Base-by-base conservation (phyloP, 768 basidiomycete species). In the Cantharellus cinnabarinus region DNA sequence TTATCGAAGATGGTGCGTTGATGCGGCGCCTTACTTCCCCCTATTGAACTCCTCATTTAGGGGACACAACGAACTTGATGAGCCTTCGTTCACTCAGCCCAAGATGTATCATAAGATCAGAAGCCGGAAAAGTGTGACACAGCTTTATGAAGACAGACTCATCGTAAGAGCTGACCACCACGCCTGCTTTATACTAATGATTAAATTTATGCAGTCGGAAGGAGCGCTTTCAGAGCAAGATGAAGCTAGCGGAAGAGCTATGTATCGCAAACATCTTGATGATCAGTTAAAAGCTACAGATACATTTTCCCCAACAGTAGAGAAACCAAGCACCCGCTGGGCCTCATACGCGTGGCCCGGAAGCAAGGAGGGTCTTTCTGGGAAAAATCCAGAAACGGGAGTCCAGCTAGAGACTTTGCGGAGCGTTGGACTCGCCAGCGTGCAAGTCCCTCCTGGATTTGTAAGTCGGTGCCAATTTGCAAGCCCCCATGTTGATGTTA, bases 101-200 rank as follows among this genome's bases (percentile, higher is more conserved):
- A 71, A 82, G 5, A 95, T 94, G 90, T 95, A 95, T 70, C 76
- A 86, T 68, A 79, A 85, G 70, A 93, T 94, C 65, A 77, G 80
- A 3, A 76, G 80, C 0, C 74, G 89, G 54, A 77, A 75, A 52
- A 85, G 83, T 7, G 87, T 90, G 3, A 88, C 89, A 3, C 74
- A 80, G 57, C 71, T 89, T 7, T 94, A 91, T 67, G 88, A 91
- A 66, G 77, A 83, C 50, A 81, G 80, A 50, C 75, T 91, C 3
- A 74, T 81, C 56, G 89, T 89, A 59, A 53, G 80, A 72, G 15
- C 57, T 38, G 5, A 51, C 34, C 20, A 3, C 38, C 56, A 29
- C 37, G 14, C 35, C 42, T 41, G 15, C 15, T 7, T 61, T 0
- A 44, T 51, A 37, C 7, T 42, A 69, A 67, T 48, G 41, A n/a